Conservation (phyloP, 768 basidiomycete species). For the Floccularia luteovirens region DNA sequence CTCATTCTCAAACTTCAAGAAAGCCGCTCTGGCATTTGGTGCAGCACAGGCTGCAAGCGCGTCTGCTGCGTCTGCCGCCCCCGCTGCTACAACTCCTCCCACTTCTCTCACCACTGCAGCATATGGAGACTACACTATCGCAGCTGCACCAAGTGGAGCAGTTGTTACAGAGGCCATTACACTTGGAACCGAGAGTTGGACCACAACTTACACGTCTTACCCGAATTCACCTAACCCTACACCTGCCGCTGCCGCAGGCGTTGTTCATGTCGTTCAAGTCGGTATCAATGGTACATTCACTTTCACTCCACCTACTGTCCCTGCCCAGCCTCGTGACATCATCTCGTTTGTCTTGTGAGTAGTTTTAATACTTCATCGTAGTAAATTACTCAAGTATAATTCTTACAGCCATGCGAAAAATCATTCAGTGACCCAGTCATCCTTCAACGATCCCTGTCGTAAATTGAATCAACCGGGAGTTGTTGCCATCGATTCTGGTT, state of each 20-base stretch:
- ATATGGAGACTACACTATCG: conserved; percentile 43
- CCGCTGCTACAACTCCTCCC: conserved; percentile 15
- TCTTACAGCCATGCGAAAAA: conserved; percentile 51
- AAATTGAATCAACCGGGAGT: conserved; percentile 28
- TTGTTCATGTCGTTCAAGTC: conserved; percentile 45
- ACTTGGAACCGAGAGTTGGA: conserved; percentile 37
- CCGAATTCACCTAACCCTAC: conserved; percentile 47
- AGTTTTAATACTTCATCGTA: not conserved
- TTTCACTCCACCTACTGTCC: conserved; percentile 42
- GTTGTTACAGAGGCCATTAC: conserved; percentile 41
- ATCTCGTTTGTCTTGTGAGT: conserved; percentile 56
- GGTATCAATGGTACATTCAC: conserved; percentile 39
- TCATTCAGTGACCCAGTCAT: conserved; percentile 58
- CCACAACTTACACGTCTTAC: conserved; percentile 51
- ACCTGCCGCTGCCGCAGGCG: conserved; percentile 36
- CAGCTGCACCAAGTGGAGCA: conserved; percentile 35
- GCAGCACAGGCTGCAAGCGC: conserved; percentile 38
- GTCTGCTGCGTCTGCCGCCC: conserved; percentile 21
- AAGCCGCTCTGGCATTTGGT: conserved; percentile 46
- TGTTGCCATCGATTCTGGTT: conserved; percentile 49
- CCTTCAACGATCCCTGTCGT: conserved; percentile 53
- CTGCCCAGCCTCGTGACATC: conserved; percentile 44
- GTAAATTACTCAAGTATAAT: conserved; percentile 2
- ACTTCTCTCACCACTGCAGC: conserved; percentile 31
- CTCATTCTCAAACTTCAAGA: conserved; percentile 57